Percentiles rank a stretch among this genome's conserved stretches.
Evolutionary conservation across 768 basidiomycete genomes (phyloP).

Genomic region (Agrocybe chaxingu): DNA sequence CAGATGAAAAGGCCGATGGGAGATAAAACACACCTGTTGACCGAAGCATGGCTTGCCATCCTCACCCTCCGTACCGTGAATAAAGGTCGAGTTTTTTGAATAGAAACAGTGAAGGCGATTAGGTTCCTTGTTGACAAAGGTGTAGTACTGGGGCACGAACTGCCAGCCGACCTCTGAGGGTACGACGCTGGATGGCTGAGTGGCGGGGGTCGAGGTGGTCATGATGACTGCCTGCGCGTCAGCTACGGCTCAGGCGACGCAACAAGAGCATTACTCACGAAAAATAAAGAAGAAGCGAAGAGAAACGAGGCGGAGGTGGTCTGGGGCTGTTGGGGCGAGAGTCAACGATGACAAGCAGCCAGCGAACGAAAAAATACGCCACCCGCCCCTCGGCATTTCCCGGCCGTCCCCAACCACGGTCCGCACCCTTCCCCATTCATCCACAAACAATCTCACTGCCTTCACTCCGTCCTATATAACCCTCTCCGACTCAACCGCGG

Average conservation of each 20-base stretch:
- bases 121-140: constrained; percentile 97
- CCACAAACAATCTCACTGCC: background rate
- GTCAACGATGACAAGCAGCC: constrained; percentile 27
- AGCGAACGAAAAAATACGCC: constrained; percentile 26
- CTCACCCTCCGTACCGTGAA: constrained; percentile 97
- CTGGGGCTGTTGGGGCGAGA: constrained; percentile 23
- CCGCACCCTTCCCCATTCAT: background rate
- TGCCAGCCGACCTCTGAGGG: constrained; percentile 98
- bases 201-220: constrained; percentile 33
- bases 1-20: background rate
- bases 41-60: constrained; percentile 86
- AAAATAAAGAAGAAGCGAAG: constrained; percentile 32
- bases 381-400: constrained; percentile 20
- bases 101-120: constrained; percentile 98
- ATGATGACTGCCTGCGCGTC: constrained; percentile 22
- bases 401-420: constrained; percentile 9
- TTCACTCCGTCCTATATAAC: background rate
- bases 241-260: background rate
- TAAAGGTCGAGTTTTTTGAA: constrained; percentile 95
- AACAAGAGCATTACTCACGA: constrained; percentile 18
- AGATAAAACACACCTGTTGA: constrained; percentile 68
- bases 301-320: constrained; percentile 22
- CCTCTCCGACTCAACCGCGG: background rate
- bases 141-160: constrained; percentile 99
- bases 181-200: constrained; percentile 62